phyloP scores from a whole-genome alignment of 2,329 filamentous ascomycete species.

The Lachnellula occidentalis region DNA sequence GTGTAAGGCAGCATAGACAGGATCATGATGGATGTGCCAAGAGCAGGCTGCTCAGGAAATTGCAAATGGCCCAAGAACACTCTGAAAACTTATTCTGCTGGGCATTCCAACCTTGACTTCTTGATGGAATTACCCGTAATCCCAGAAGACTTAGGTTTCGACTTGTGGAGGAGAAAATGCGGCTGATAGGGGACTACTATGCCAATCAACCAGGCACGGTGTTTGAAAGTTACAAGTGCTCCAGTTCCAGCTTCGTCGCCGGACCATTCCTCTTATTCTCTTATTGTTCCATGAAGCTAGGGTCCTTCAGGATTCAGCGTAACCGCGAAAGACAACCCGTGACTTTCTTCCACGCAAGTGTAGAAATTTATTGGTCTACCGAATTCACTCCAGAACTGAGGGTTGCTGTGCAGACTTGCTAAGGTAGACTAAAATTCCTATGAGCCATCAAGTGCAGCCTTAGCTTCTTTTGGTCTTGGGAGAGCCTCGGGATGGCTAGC shows the following conservation, averaged over 20 bases:
- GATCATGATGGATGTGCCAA: constrained; percentile 30
- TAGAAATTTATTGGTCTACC: constrained; percentile 39
- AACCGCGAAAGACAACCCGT: constrained; percentile 38
- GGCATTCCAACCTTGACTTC: constrained; percentile 38
- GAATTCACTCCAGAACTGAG: constrained; percentile 30
- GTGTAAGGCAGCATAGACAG: constrained; percentile 38
- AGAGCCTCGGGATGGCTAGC: constrained; percentile 26
- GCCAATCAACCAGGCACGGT: constrained; percentile 38
- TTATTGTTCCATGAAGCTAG: constrained; percentile 29
- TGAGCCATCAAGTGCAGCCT: constrained; percentile 33
- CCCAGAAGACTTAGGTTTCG: constrained; percentile 35
- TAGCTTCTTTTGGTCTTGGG: constrained; percentile 11
- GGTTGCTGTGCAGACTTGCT: constrained; percentile 21
- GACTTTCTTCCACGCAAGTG: constrained; percentile 32
- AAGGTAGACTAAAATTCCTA: constrained; percentile 40
- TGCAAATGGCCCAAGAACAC: constrained; percentile 36
- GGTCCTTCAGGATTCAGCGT: constrained; percentile 34
- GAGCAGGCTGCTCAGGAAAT: constrained; percentile 30
- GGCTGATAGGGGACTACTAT: constrained; percentile 38
- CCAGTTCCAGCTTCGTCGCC: constrained; percentile 32
- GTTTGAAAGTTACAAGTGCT: constrained; percentile 34
- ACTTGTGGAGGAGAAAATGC: constrained; percentile 35
- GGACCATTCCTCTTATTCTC: constrained; percentile 25
- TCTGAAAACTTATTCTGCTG: constrained; percentile 35
- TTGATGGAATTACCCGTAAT: constrained; percentile 36